Base-by-base conservation (phyloP, 2,329 filamentous ascomycete species). In the Lasiodiplodia sp. region DNA sequence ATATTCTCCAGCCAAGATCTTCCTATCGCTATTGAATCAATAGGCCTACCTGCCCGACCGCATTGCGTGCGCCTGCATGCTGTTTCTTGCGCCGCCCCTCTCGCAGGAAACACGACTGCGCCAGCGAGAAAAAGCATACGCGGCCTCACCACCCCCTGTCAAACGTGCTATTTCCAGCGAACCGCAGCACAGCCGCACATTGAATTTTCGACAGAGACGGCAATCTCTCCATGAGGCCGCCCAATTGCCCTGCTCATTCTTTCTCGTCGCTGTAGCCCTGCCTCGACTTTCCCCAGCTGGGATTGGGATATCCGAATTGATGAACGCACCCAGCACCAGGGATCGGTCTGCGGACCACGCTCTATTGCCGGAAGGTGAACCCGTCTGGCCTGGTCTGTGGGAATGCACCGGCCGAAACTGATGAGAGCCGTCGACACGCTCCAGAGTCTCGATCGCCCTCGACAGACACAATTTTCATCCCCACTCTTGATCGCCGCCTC, bases 171-270 rank as follows among this genome's bases (percentile, higher is more conserved):
- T 63, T 63, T 63, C 58, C 40, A 63, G 58, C 58, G 28, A 37
- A 63, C 58, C 58, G 28, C 58, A 63, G 58, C 58, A 63, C 58
- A 34, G 58, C 58, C 58, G 58, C 58, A 63, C 40, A 49, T 63
- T 49, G 25, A 18, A 16, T 18, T 21, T 63, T 63, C 21, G 58
- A 49, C 58, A 63, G 40, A 63, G 40, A 49, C 16, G 25, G 58
- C 16, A 49, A 10, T 34, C 40, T 63, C 25, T 62, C 58, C 58
- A 62, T 28, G 47, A 21, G 40, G 28, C 58, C 58, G 25, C 25
- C 58, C 40, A 58, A 44, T 44, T 44, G 40, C 40, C 40, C 40
- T 34, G 40, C 40, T 44, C 40, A 18, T 5, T 44, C 14, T 2
- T 18, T 44, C 8, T 11, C 18, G 7, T 47, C 44, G 44, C 44